Evolutionary conservation across 306 rosid species (phyloP), one percentile per base, ranked within the genome.

Genomic region (Dryas octopetala): DNA sequence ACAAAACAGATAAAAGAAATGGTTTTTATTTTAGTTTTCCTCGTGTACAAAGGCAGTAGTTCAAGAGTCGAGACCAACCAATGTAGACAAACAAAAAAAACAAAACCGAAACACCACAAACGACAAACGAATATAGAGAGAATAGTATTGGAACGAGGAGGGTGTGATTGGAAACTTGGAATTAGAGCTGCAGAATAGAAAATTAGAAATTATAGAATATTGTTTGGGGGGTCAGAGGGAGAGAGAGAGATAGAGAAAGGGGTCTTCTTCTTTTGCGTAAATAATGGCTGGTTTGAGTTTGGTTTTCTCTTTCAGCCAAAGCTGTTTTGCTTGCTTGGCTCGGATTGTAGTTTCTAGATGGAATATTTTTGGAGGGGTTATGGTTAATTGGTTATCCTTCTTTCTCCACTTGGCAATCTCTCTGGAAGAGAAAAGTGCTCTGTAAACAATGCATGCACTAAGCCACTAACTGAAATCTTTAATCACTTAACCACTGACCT

Each of bases 11-110:
- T 16, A 46, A 73, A 48, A 19, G 28, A n/a, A 9, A 15, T 58
- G 47, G 68, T 46, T 61, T 58, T 66, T 66, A 15, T 46, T 64
- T 32, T 14, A 63, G 5, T 6, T 58, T n/a, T 72, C 60, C 43
- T 45, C 45, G 38, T 32, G 38, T 2, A 32, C 38, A 32, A 32
- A 32, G 2, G 55, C 57, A 71, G 79, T 71, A 52, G 78, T 54
- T 73, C 66, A 63, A 80, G 38, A 32, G 38, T 32, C 38, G 38
- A 32, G 73, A 74, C 83, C 67, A 84, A 85, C 83, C 81, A 83
- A 86, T 85, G 89, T 62, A 77, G 88, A 87, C 85, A 87, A 86
- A 82, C 76, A 78, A 79, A 89, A 79, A 89, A 88, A 84, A 79
- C 66, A 79, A 69, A 71, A 76, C 83, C 79, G 79, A 81, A 82